Percentiles rank a stretch among this genome's conserved stretches.
These are phyloP conservation scores for Blepharisma stoltei DNA, from an alignment of 73 alveolate genomes.

Conservation along the genomic window DNA sequence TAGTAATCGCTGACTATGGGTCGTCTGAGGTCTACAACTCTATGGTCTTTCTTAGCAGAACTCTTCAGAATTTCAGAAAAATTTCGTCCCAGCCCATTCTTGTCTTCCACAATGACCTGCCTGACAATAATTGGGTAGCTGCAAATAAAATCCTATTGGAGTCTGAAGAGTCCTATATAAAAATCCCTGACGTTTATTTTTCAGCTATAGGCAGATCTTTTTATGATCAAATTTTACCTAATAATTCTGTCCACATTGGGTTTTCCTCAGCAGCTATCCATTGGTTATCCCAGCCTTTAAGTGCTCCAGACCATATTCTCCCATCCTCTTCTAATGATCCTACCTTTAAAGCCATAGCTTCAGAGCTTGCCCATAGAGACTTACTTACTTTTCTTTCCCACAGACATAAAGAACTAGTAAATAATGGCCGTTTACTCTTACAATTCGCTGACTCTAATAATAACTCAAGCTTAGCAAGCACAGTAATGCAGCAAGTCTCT, in stretches of 20 bases:
- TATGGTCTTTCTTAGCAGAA: neutral
- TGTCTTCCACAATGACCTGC: constrained; percentile 3
- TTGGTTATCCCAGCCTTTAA: neutral
- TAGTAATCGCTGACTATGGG: constrained; percentile 18
- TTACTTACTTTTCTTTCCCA: too few species aligned
- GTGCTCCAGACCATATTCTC: too few species aligned
- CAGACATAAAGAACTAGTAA: too few species aligned
- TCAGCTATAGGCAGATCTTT: constrained; percentile 7
- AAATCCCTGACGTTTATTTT: neutral
- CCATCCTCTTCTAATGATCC: too few species aligned
- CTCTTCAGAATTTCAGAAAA: neutral
- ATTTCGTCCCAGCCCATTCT: neutral
- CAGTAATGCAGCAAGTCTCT: too few species aligned
- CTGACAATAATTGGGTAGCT: constrained; percentile 16
- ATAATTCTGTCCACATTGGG: neutral
- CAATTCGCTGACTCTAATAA: too few species aligned
- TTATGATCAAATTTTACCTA: neutral
- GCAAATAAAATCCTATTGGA: neutral
- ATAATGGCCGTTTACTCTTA: too few species aligned
- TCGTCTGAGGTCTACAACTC: constrained; percentile 19
- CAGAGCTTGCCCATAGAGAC: too few species aligned
- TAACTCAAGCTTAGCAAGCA: too few species aligned
- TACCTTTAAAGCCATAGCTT: too few species aligned
- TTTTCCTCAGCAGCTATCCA: neutral
- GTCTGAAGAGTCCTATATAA: neutral